Base-by-base conservation (phyloP, 371 early-diverging fungal species). In the Saksenaea oblongispora region DNA sequence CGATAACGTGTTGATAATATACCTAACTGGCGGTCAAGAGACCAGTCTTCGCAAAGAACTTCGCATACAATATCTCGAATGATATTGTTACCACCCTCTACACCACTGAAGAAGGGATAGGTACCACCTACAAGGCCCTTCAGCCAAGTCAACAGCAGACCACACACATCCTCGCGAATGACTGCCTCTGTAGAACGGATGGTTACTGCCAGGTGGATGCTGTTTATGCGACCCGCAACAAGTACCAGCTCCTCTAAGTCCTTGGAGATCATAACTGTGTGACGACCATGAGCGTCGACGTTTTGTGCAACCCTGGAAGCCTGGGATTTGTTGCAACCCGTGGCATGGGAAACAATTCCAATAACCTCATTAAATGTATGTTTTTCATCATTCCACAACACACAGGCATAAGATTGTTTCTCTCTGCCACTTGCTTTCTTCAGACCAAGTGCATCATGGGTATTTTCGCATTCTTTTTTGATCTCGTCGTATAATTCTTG, bases 331-430 rank as follows among this genome's bases (percentile, higher is more conserved):
- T 85, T 65, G 70, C 90, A 89, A 17, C 72, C 64, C 24, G 88
- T 84, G 5, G 92, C 89, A 14, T 80, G 76, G 18, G 75, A 75
- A 35, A 94, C 89, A 51, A 89, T 85, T 36, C 85, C 82, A 44
- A 95, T 96, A 34, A 96, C 97, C 57, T 92, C 92, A 61, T 91
- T 84, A 75, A 95, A 97, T 1, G 94, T 93, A 67, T 98, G 98
- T 18, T 84, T 81, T 72, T 98, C 97, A 74, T 98, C 98, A 74
- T 98, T 97, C 97, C 97, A 98, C 42, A 98, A 78, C 15, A 95
- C 81, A 56, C 90, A 83, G 0, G 87, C 84, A 63, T 84, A 91
- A 0, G 56, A 58, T 22, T 69, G 70, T 7, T 58, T 65, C 26
- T 62, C 42, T 11, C 34, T 39, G 35, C 54, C 42, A 24, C 51